A percentile compares a stretch with the other conserved stretches of the same genome.
Evolutionary conservation across 2,329 filamentous ascomycete species (phyloP).

Genomic region (Aspergillus pseudotamarii): DNA sequence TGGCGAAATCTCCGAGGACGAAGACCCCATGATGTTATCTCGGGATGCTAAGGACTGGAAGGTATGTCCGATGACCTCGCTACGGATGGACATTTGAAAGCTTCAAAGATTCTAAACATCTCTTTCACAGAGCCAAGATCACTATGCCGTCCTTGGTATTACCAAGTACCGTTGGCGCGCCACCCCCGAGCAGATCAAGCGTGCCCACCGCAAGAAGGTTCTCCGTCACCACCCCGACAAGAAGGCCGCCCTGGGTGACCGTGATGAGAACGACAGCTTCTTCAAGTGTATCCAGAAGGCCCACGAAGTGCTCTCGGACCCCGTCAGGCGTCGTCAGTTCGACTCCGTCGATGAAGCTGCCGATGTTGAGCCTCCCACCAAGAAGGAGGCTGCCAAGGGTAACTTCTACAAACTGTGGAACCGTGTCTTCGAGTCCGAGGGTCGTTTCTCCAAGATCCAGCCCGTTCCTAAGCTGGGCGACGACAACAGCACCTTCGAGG

Average conservation of each 20-base stretch:
- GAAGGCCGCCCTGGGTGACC: slow-evolving; percentile 85
- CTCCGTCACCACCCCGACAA: slow-evolving; percentile 99
- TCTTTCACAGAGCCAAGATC: slow-evolving; percentile 75
- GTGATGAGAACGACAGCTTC: slow-evolving; percentile 90
- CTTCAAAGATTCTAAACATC: slow-evolving; percentile 14
- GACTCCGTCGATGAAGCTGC: slow-evolving; percentile 95
- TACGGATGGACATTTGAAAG: background rate
- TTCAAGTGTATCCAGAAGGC: slow-evolving; percentile 99
- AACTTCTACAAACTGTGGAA: slow-evolving; percentile 97
- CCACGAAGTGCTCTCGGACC: slow-evolving; percentile 89
- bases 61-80: slow-evolving; percentile 54
- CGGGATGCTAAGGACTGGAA: slow-evolving; percentile 99
- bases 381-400: slow-evolving; percentile 83
- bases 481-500: slow-evolving; percentile 80
- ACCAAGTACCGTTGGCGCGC: slow-evolving; percentile 90
- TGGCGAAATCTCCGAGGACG: slow-evolving; percentile 88
- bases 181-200: slow-evolving; percentile 98
- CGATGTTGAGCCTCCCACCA: slow-evolving; percentile 86
- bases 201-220: slow-evolving; percentile 98
- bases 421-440: slow-evolving; percentile 87
- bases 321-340: slow-evolving; percentile 88
- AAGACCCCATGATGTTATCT: slow-evolving; percentile 89
- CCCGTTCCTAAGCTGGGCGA: slow-evolving; percentile 86
- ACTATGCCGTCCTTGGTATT: slow-evolving; percentile 94
- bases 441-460: slow-evolving; percentile 86